A percentile compares a stretch with the other conserved stretches of the same genome.
phyloP scores from a whole-genome alignment of 164 flowering plant species.

The Nelumbo lutea region DNA sequence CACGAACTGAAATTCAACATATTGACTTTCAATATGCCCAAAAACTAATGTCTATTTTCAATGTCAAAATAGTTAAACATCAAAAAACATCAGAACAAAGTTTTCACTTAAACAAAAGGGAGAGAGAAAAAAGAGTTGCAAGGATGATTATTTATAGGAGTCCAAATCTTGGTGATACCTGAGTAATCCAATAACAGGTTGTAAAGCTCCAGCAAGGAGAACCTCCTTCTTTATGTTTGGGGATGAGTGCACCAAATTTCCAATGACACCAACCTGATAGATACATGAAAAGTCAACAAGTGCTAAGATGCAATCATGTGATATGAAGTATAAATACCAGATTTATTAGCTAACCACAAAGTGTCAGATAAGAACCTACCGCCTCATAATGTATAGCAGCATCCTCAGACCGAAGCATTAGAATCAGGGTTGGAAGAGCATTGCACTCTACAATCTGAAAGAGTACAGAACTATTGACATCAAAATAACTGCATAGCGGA shows the following conservation, averaged over 20 bases:
- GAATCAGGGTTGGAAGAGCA: slow-evolving; percentile 89
- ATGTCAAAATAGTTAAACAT: background rate
- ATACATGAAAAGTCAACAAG: slow-evolving; percentile 5
- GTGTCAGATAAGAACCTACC: slow-evolving; percentile 36
- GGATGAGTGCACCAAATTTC: slow-evolving; percentile 96
- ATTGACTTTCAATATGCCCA: background rate
- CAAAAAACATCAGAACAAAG: background rate
- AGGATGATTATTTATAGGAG: background rate
- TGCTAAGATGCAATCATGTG: background rate
- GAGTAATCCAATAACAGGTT: slow-evolving; percentile 90
- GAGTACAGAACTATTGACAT: slow-evolving; percentile 3
- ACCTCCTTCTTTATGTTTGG: slow-evolving; percentile 95
- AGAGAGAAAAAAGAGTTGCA: background rate
- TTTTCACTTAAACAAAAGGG: background rate
- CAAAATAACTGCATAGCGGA: background rate
- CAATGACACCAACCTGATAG: slow-evolving; percentile 94
- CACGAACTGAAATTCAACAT: slow-evolving; percentile 54
- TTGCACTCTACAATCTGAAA: slow-evolving; percentile 94
- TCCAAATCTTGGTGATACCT: slow-evolving; percentile 38
- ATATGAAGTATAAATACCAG: background rate
- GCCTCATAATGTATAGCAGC: slow-evolving; percentile 97
- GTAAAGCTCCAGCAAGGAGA: slow-evolving; percentile 92
- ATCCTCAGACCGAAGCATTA: slow-evolving; percentile 95
- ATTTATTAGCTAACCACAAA: background rate
- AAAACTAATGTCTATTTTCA: background rate